Conservation (phyloP, 164 flowering plant genomes). For the Vitis amurensis region DNA sequence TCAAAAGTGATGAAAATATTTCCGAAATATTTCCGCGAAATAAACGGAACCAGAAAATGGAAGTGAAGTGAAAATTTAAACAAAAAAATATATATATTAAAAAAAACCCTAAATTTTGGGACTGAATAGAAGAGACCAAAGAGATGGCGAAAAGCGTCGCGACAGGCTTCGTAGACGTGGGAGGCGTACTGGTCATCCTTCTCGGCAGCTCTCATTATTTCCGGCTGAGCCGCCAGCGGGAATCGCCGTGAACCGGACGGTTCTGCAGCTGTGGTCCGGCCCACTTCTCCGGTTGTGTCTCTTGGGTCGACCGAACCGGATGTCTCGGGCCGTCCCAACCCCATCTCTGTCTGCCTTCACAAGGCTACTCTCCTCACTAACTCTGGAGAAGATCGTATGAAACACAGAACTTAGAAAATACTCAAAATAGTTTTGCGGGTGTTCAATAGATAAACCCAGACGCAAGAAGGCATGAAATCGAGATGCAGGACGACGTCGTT, state of each 20-base stretch:
- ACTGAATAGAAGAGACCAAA: constrained; percentile 48
- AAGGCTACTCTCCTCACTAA: background rate
- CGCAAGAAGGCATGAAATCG: no score
- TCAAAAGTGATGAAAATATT: background rate
- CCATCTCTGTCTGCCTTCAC: constrained; percentile 12
- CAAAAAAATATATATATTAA: no score
- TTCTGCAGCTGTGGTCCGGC: constrained; percentile 8
- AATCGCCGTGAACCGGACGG: constrained; percentile 43
- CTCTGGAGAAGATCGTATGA: background rate
- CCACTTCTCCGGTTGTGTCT: constrained; percentile 10
- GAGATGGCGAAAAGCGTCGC: constrained; percentile 91
- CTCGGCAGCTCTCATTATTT: constrained; percentile 97
- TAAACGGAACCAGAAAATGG: no score
- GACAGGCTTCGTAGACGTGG: constrained; percentile 88
- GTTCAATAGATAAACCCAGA: no score
- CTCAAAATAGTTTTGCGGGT: background rate
- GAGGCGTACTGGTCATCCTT: constrained; percentile 98
- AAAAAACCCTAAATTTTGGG: no score
- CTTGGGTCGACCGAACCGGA: constrained; percentile 9
- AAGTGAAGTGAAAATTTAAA: no score
- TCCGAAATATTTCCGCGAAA: background rate
- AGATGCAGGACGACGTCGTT: no score
- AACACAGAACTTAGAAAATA: background rate
- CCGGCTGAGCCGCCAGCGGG: constrained; percentile 95
- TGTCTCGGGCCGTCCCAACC: constrained; percentile 5